phyloP scores from a whole-genome alignment of 495 filamentous ascomycete species.

The Thermothielavioides terrestris region DNA sequence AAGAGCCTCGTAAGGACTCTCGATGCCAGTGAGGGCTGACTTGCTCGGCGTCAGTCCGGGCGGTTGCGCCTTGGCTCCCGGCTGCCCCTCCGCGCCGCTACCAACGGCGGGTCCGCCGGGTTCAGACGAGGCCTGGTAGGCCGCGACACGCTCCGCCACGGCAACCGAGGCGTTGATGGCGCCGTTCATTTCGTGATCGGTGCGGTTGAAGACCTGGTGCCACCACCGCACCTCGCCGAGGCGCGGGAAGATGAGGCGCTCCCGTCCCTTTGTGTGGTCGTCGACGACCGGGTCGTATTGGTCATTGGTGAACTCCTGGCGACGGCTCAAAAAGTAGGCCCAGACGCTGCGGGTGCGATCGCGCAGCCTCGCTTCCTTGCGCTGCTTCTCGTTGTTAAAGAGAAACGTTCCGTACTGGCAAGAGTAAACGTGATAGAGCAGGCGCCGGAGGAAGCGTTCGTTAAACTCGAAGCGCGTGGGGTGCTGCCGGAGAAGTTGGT shows the following conservation, averaged over 20 bases:
- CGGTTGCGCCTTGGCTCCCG: slow-evolving; percentile 26
- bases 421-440: slow-evolving; percentile 90
- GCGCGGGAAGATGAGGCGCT: slow-evolving; percentile 75
- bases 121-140: slow-evolving; percentile 19
- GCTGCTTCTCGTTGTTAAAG: slow-evolving; percentile 88
- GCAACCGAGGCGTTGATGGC: slow-evolving; percentile 37
- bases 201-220: slow-evolving; percentile 76
- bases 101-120: background rate
- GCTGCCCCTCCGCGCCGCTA: slow-evolving; percentile 15
- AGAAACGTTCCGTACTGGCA: slow-evolving; percentile 97
- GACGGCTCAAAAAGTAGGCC: slow-evolving; percentile 83
- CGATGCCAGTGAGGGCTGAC: slow-evolving; percentile 36
- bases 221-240: slow-evolving; percentile 72
- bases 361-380: slow-evolving; percentile 60
- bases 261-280: slow-evolving; percentile 64
- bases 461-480: slow-evolving; percentile 95
- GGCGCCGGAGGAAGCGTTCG: slow-evolving; percentile 80
- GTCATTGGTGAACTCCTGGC: slow-evolving; percentile 69
- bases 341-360: slow-evolving; percentile 83
- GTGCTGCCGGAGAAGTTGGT: slow-evolving; percentile 79
- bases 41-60: slow-evolving; percentile 28
- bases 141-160: slow-evolving; percentile 25
- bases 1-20: slow-evolving; percentile 32
- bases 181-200: slow-evolving; percentile 89
- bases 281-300: slow-evolving; percentile 71